Base-by-base conservation (phyloP, 2,329 filamentous ascomycete species). In the Scedosporium minutisporum region DNA sequence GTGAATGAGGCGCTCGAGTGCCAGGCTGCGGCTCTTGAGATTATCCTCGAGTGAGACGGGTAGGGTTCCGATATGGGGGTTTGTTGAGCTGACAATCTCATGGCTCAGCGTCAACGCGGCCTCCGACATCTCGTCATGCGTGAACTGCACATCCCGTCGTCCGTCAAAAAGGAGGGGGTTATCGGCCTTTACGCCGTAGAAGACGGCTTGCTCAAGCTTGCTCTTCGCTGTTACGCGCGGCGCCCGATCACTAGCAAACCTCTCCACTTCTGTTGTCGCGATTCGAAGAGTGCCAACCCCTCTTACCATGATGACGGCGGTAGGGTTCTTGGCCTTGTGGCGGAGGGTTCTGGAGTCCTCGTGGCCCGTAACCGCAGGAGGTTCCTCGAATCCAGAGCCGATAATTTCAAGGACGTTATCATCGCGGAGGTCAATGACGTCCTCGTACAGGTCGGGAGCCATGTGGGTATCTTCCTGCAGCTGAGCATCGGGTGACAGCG, bases 141-240 rank as follows among this genome's bases (percentile, higher is more conserved):
- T 79, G 66, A 95, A 96, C 3, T 82, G 80, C 57, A 87, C 78
- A 62, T 87, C 85, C 46, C 84, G 80, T 65, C 85, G 84, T 53
- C 87, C 83, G 53, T 88, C 84, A 68, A 99, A 91, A 65, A 92
- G 87, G n/a, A 99, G 76, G n/a, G 93, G 89, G 68, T 92, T 97
- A 69, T 90, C 86, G 65, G 87, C 82, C 71, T 90, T 86, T 58
- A 85, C 86, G 1, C 93, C 93, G 71, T 91, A 97, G 75, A 97
- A 97, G 1, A 97, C 89, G 2, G 93, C 93, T 75, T 99, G 93
- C 71, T 97, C 91, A 48, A 99, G 82, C 74, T 95, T 96, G 75
- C 87, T 90, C 75, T 91, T 95, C 6, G 91, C 89, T 1, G 90
- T 93, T 16, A 96, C 84, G 66, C 79, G 75, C 1, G 84, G 85